Conservation (phyloP, 2,329 filamentous ascomycete genomes). For the Aspergillus sp. region DNA sequence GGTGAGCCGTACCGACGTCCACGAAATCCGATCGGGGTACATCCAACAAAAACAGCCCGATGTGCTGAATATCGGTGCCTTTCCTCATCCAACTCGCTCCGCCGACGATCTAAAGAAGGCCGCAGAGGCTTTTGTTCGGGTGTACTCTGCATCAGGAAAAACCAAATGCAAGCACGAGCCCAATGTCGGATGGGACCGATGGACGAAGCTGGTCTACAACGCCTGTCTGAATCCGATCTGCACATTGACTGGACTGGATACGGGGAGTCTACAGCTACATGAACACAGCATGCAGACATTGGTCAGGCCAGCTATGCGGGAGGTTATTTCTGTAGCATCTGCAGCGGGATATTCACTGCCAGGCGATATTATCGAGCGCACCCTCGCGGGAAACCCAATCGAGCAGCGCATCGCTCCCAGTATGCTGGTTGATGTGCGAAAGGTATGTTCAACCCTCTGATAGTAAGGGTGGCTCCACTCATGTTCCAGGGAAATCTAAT, state of each 20-base stretch:
- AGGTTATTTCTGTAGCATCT: slow-evolving; percentile 43
- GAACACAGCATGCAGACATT: slow-evolving; percentile 46
- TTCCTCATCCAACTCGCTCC: slow-evolving; percentile 25
- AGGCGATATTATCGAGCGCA: slow-evolving; percentile 39
- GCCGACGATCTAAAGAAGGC: slow-evolving; percentile 1
- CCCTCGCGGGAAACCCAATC: slow-evolving; percentile 50
- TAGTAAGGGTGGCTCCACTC: background rate
- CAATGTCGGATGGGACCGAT: slow-evolving; percentile 28
- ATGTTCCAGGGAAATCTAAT: slow-evolving; percentile 50
- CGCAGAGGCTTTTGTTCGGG: slow-evolving; percentile 39
- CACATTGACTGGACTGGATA: slow-evolving; percentile 53
- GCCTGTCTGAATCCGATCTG: slow-evolving; percentile 55
- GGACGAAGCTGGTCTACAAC: slow-evolving; percentile 49
- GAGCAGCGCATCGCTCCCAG: slow-evolving; percentile 46
- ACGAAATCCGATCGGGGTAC: slow-evolving; percentile 47
- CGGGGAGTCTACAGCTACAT: slow-evolving; percentile 49
- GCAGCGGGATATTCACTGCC: slow-evolving; percentile 46
- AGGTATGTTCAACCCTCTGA: slow-evolving; percentile 27
- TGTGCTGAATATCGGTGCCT: slow-evolving; percentile 51
- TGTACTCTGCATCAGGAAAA: slow-evolving; percentile 51
- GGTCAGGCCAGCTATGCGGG: slow-evolving; percentile 53
- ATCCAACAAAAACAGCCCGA: slow-evolving; percentile 57
- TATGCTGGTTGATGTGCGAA: slow-evolving; percentile 29
- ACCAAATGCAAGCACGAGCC: slow-evolving; percentile 41
- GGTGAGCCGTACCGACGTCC: slow-evolving; percentile 53